Conservation (phyloP, 139 green algal genomes). For the Micractinium sp. region DNA sequence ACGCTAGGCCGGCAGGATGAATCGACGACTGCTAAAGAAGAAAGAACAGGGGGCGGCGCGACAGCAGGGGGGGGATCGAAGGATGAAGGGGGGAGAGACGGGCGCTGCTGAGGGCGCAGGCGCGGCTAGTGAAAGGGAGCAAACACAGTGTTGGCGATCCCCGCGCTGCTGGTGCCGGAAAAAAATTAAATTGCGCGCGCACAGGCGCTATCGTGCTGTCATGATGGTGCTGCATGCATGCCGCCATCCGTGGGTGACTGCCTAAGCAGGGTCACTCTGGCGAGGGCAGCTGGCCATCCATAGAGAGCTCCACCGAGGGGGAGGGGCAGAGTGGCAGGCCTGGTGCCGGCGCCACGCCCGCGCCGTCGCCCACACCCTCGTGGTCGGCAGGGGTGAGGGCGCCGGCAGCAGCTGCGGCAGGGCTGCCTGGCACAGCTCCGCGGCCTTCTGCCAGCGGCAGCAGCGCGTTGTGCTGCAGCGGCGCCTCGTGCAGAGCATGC, state of each 20-base stretch:
- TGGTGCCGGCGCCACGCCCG: background rate
- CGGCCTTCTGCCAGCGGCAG: background rate
- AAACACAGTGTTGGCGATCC: too few species aligned
- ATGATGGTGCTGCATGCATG: background rate
- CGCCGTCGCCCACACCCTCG: background rate
- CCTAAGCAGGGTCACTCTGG: background rate
- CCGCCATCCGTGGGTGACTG: too few species aligned
- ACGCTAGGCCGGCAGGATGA: too few species aligned
- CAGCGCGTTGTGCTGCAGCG: background rate
- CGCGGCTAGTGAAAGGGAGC: too few species aligned
- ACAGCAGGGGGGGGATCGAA: too few species aligned
- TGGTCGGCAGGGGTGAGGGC: background rate
- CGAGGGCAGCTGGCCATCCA: conserved; percentile 2
- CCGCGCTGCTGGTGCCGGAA: too few species aligned
- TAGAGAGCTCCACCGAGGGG: background rate
- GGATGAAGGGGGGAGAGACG: too few species aligned
- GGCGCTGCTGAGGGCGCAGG: too few species aligned
- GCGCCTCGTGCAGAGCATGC: background rate
- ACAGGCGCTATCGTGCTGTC: too few species aligned
- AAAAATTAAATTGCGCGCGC: background rate
- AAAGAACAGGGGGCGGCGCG: too few species aligned
- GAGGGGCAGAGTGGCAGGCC: background rate
- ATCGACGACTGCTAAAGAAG: too few species aligned
- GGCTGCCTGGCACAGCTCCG: background rate
- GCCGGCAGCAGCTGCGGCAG: background rate